Conservation (phyloP, 2,329 filamentous ascomycete species). For the Talaromyces rugulosus region DNA sequence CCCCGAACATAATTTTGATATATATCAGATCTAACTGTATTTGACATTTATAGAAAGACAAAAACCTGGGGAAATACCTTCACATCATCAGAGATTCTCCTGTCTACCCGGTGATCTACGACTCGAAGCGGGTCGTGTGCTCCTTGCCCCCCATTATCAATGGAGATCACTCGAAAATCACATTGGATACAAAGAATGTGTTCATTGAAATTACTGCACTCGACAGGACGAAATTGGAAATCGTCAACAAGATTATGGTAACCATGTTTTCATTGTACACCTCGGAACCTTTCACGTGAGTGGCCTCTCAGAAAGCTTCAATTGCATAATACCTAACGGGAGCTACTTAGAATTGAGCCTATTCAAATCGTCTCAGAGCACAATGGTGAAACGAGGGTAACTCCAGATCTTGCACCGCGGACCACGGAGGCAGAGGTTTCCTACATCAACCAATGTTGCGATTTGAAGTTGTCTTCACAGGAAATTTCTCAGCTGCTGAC, state of each 20-base stretch:
- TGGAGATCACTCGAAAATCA: constrained; percentile 94
- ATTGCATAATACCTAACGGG: not conserved
- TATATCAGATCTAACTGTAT: not conserved
- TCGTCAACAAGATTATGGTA: constrained; percentile 92
- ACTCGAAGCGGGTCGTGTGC: constrained; percentile 79
- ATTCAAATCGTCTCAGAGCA: constrained; percentile 89
- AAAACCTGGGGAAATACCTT: constrained; percentile 82
- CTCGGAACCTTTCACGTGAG: constrained; percentile 72
- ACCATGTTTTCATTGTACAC: constrained; percentile 97
- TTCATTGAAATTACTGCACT: constrained; percentile 97
- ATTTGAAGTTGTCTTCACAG: constrained; percentile 68
- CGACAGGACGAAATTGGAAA: constrained; percentile 92
- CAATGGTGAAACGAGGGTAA: constrained; percentile 76
- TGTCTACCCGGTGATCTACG: constrained; percentile 93
- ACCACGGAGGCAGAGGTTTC: constrained; percentile 77
- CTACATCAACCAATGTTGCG: constrained; percentile 92
- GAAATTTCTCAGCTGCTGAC: constrained; percentile 74
- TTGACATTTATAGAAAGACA: constrained; percentile 62
- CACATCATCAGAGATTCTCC: constrained; percentile 93
- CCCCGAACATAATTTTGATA: not conserved
- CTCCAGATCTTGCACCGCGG: constrained; percentile 74
- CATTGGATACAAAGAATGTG: constrained; percentile 82
- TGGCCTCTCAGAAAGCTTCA: constrained; percentile 1
- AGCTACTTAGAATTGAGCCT: constrained; percentile 64
- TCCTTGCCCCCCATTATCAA: constrained; percentile 98